These are phyloP conservation scores for Xylaria venustula DNA, from an alignment of 495 filamentous ascomycete species.

Conservation along the genomic window DNA sequence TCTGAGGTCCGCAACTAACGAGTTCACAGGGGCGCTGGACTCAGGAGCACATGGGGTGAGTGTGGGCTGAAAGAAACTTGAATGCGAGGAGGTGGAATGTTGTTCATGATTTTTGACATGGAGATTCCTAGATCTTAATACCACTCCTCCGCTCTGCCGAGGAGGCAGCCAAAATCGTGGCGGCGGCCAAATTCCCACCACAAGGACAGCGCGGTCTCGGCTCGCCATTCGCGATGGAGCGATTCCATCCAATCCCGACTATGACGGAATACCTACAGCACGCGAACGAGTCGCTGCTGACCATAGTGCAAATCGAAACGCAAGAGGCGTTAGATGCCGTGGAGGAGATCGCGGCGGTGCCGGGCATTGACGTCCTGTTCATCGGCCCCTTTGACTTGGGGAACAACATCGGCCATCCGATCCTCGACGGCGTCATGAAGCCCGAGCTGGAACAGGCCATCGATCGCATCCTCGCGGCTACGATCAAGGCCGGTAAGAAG, in stretches of 20 bases:
- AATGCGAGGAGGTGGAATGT: not conserved
- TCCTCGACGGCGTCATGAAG: conserved; percentile 59
- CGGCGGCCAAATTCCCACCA: conserved; percentile 66
- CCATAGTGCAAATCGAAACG: conserved; percentile 83
- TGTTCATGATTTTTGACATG: conserved; percentile 20
- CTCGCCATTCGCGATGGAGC: conserved; percentile 64
- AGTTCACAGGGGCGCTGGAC: conserved; percentile 58
- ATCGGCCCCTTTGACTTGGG: conserved; percentile 77
- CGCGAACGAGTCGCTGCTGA: conserved; percentile 68
- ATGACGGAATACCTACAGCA: conserved; percentile 68
- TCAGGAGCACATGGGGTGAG: conserved; percentile 64
- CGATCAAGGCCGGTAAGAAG: conserved; percentile 66
- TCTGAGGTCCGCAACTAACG: conserved; percentile 10
- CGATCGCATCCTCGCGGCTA: conserved; percentile 58
- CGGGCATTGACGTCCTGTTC: conserved; percentile 72
- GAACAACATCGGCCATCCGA: conserved; percentile 72
- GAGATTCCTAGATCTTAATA: conserved; percentile 53
- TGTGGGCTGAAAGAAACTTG: not conserved
- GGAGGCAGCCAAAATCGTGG: conserved; percentile 58
- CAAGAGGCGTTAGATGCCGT: conserved; percentile 67
- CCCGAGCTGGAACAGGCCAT: conserved; percentile 68
- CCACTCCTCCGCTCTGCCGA: conserved; percentile 65
- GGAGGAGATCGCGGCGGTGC: conserved; percentile 68
- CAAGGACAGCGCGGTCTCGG: conserved; percentile 63
- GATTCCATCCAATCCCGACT: conserved; percentile 54